Evolutionary conservation across 2,329 filamentous ascomycete genomes (phyloP), one percentile per base, ranked within the genome.

Genomic region (Botrytis galanthina): DNA sequence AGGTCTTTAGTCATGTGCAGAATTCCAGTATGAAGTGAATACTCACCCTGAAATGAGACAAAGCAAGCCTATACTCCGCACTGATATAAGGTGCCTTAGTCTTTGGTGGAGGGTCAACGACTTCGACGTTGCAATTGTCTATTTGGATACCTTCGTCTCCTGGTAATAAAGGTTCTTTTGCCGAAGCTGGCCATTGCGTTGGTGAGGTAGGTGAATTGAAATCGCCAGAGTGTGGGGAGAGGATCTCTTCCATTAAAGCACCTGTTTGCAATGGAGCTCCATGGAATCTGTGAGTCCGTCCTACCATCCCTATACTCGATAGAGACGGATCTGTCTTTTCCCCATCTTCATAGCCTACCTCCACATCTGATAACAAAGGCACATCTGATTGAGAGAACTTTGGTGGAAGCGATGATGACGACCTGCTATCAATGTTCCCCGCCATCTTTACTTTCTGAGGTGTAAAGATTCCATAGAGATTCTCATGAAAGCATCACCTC

Each of bases 1-100:
- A 37, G 68, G 37, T 44, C 4, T 54, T 66, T 73, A 59, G 59
- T 68, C 42, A 35, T 32, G n/a, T 16, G 44, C 2, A 62, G 6
- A 8, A n/a, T 22, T n/a, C 10, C 26, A 51, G 12, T 26, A 29
- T 32, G 22, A 42, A n/a, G 46, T 35, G 10, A 6, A 16, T n/a
- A 44, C 60, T 35, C 64, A 71, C 70, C 44, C 35, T 42, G 8
- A 71, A 71, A 51, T 71, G 70, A 39, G 60, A 71, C 20, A 71
- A 66, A 26, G 60, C 70, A 14, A 54, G 42, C 37, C 39, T 51
- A n/a, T 71, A 71, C 46, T 71, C 70, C 20, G 70, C 44, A 5
- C 60, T 59, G 18, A 71, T 66, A 37, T 66, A 42, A 16, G 46
- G n/a, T 35, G 8, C n/a, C 20, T 42, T 66, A 5, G 46, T 26